phyloP scores from a whole-genome alignment of 2,329 filamentous ascomycete species.

The Chlorencoelia australis region DNA sequence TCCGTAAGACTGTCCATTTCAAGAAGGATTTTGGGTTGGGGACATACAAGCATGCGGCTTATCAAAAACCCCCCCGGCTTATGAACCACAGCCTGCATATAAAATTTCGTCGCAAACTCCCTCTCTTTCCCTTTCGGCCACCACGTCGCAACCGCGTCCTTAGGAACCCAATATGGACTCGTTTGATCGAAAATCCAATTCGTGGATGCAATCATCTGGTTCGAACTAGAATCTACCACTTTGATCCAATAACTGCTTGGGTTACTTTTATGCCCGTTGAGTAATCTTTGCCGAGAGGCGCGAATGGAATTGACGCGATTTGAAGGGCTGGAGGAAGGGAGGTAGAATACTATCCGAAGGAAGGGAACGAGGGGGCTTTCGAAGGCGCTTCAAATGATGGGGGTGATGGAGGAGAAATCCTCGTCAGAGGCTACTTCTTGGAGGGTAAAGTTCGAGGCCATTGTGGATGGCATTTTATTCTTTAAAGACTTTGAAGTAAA shows the following conservation, averaged over 20 bases:
- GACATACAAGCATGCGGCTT: neutral
- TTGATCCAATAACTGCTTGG: neutral
- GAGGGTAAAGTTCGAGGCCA: too few relatives aligned
- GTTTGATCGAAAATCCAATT: neutral
- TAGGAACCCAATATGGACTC: neutral
- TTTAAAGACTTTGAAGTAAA: too few relatives aligned
- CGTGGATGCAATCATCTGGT: neutral
- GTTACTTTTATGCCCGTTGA: neutral
- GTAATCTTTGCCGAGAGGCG: neutral
- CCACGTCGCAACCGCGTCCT: neutral
- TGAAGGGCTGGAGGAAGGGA: neutral
- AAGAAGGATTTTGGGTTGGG: neutral
- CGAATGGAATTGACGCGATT: neutral
- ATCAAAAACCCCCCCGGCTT: neutral
- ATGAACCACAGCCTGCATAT: neutral
- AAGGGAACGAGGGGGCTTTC: neutral
- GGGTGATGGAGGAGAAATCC: too few relatives aligned
- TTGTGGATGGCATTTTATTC: too few relatives aligned
- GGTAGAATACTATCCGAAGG: neutral
- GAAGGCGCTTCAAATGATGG: too few relatives aligned
- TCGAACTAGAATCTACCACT: neutral
- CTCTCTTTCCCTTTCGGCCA: neutral
- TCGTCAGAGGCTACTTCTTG: too few relatives aligned
- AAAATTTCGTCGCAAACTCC: neutral
- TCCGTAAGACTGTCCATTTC: neutral